Evolutionary conservation across 1,284 basidiomycete genomes (phyloP).

Genomic region (Golubevia sp.): DNA sequence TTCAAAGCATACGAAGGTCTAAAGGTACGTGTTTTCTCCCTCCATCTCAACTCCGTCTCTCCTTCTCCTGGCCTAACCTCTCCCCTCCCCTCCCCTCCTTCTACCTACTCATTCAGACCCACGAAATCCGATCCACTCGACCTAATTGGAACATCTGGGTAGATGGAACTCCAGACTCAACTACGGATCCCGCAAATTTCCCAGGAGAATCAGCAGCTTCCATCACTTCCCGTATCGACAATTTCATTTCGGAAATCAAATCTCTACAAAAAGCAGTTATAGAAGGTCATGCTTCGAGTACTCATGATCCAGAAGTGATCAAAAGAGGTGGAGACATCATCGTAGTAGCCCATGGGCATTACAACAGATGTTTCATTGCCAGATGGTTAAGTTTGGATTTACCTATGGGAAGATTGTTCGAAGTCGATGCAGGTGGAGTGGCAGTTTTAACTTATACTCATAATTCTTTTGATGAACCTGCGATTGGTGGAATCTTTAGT

Average conservation of each 20-base stretch:
- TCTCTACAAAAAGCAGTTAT: constrained; percentile 29
- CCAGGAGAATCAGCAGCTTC: constrained; percentile 50
- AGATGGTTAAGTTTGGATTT: constrained; percentile 49
- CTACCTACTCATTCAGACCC: constrained; percentile 20
- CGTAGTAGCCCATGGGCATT: constrained; percentile 55
- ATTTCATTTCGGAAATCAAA: constrained; percentile 42
- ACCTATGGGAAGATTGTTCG: constrained; percentile 37
- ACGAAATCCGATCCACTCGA: constrained; percentile 32
- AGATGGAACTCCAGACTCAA: constrained; percentile 49
- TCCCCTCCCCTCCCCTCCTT: too few species aligned
- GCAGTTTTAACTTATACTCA: constrained; percentile 54
- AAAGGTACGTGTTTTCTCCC: constrained; percentile 9
- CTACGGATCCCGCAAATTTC: constrained; percentile 23
- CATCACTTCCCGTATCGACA: constrained; percentile 46
- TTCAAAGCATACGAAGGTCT: constrained; percentile 39
- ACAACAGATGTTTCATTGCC: constrained; percentile 49
- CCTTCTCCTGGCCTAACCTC: too few species aligned
- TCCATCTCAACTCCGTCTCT: not conserved
- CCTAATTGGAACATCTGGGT: constrained; percentile 56
- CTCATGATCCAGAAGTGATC: constrained; percentile 21
- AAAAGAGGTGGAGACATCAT: constrained; percentile 42
- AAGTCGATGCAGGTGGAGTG: constrained; percentile 54
- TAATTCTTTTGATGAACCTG: constrained; percentile 48
- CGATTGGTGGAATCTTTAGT: constrained; percentile 50
- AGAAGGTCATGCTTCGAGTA: constrained; percentile 18